Percentiles rank a stretch among this genome's conserved stretches.
These are phyloP conservation scores for Blastobotrys niveus DNA, from an alignment of 1,139 yeast genomes.

Conservation along the genomic window DNA sequence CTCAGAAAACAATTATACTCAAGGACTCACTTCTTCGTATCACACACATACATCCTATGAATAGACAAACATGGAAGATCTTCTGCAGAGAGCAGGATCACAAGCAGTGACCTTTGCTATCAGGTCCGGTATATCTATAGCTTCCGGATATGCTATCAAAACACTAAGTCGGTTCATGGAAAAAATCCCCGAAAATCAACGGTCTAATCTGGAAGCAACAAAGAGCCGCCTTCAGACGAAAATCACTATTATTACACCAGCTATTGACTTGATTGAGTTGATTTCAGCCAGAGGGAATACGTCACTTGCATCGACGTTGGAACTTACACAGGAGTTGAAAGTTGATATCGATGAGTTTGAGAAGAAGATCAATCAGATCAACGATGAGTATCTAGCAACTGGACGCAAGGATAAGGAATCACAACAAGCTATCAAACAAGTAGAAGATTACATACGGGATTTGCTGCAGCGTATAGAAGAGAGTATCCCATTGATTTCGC, in stretches of 20 bases:
- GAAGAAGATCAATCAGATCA: conserved; percentile 39
- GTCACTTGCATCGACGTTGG: conserved; percentile 51
- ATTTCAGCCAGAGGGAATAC: conserved; percentile 72
- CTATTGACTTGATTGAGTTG: conserved; percentile 64
- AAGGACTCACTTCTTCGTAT: neutral
- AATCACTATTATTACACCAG: conserved; percentile 57
- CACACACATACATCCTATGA: neutral
- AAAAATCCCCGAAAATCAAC: conserved; percentile 55
- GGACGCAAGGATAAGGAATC: conserved; percentile 25
- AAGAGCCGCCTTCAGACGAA: conserved; percentile 50
- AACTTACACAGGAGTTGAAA: conserved; percentile 52
- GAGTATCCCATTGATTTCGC: conserved; percentile 61
- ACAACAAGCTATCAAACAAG: conserved; percentile 43
- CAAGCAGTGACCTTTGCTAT: conserved; percentile 80
- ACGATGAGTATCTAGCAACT: conserved; percentile 12
- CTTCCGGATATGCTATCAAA: conserved; percentile 69
- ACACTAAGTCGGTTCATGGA: conserved; percentile 56
- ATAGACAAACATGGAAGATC: conserved; percentile 17
- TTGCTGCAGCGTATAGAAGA: conserved; percentile 55
- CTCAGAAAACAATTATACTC: neutral
- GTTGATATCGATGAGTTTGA: conserved; percentile 58
- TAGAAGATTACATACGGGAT: conserved; percentile 47
- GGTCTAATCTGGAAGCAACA: conserved; percentile 40
- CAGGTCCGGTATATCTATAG: conserved; percentile 68
- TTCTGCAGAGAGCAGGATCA: conserved; percentile 43